Conservation (phyloP, 2,329 filamentous ascomycete species). For the Penicillium vulpinum region DNA sequence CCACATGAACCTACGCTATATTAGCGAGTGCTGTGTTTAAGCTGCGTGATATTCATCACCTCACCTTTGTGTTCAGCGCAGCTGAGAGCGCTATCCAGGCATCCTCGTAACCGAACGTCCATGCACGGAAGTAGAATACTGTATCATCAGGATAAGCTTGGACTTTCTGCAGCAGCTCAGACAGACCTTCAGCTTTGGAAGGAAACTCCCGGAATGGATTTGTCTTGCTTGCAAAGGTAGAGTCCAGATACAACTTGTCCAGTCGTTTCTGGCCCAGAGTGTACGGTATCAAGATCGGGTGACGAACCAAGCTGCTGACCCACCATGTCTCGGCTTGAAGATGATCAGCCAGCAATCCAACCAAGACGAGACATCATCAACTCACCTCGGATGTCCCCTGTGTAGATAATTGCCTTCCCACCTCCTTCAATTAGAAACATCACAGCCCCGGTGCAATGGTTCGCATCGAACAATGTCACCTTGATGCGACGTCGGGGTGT, state of each 20-base stretch:
- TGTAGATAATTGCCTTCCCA: slow-evolving; percentile 76
- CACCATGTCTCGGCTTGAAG: slow-evolving; percentile 74
- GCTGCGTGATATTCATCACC: slow-evolving; percentile 40
- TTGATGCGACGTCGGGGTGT: slow-evolving; percentile 66
- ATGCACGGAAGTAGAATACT: slow-evolving; percentile 79
- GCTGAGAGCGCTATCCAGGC: slow-evolving; percentile 82
- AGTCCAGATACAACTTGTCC: slow-evolving; percentile 86
- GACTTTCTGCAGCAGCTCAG: slow-evolving; percentile 71
- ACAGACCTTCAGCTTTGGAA: slow-evolving; percentile 71
- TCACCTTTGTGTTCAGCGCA: slow-evolving; percentile 64
- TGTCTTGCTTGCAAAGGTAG: slow-evolving; percentile 66
- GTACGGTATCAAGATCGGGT: slow-evolving; percentile 75
- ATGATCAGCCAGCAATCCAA: slow-evolving; percentile 8
- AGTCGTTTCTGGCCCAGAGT: slow-evolving; percentile 64
- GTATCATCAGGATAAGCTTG: slow-evolving; percentile 69
- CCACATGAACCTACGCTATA: slow-evolving; percentile 69
- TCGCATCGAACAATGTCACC: slow-evolving; percentile 85
- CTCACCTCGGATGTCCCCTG: slow-evolving; percentile 74
- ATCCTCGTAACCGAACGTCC: slow-evolving; percentile 93
- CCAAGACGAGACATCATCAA: not conserved
- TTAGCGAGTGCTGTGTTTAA: not conserved
- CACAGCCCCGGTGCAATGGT: slow-evolving; percentile 85
- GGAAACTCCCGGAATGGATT: slow-evolving; percentile 55
- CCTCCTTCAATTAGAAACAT: slow-evolving; percentile 87
- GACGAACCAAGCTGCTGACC: slow-evolving; percentile 69